Evolutionary conservation across 1,284 basidiomycete species (phyloP), one percentile per base, ranked within the genome.

Genomic region (Moesziomyces sp.): DNA sequence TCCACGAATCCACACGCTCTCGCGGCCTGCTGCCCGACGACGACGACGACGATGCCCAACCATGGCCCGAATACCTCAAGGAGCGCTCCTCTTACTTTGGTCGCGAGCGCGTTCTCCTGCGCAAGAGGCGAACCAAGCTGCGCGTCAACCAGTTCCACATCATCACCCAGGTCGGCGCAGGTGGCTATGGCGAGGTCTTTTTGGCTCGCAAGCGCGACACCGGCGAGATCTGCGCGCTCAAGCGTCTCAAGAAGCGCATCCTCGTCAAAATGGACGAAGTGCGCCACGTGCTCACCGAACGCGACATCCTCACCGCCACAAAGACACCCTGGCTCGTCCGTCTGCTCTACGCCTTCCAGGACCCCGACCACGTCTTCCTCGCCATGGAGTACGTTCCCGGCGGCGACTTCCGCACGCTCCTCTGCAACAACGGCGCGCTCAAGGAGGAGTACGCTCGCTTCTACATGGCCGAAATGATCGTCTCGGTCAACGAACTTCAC

Each of bases 41-140:
- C 95, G 96, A 19, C 95, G 92, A 19, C 95, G 96, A 19, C 95
- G 96, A 85, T 87, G 96, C 54, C 88, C 90, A 67, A 89, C 97
- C 42, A 91, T 97, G 63, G 91, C 96, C 85, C 85, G 69, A 63
- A 52, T 80, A 76, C 46, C 55, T 64, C 48, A 65, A 62, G 40
- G 80, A 78, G 49, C 65, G 69, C 19, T 56, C 64, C 40, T 74
- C 78, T 3, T 81, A 83, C 60, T 61, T 81, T 35, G 77, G 76
- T 4, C 54, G 77, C 10, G 82, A 84, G 58, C 74, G 80, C 18
- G 79, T 66, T n/a, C 61, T 83, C 28, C 77, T 84, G 1, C 77
- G 79, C 52, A 78, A 81, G 57, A 76, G 82, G 28, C 72, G 82
- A 14, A 79, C 79, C 48, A 81, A 81, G 60, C 69, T 84, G 43